phyloP scores from a whole-genome alignment of 2,329 filamentous ascomycete genomes.

The Fusarium redolens region DNA sequence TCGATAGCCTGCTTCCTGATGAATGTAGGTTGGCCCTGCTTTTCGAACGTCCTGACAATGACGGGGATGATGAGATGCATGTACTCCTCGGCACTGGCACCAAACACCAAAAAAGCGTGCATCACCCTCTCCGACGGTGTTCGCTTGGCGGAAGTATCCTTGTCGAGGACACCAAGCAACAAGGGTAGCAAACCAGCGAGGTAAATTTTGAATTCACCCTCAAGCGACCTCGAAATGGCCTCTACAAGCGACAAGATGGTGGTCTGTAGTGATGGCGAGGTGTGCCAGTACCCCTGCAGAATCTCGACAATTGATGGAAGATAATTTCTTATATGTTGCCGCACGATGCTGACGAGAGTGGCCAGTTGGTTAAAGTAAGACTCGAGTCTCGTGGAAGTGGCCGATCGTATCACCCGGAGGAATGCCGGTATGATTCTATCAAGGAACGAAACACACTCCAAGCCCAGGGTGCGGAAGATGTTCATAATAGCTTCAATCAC shows the following conservation, averaged over 20 bases:
- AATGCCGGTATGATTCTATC: constrained; percentile 96
- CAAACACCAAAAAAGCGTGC: constrained; percentile 95
- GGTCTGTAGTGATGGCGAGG: constrained; percentile 81
- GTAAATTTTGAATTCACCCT: constrained; percentile 98
- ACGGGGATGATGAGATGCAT: constrained; percentile 99
- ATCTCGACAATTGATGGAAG: constrained; percentile 87
- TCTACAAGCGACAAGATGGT: constrained; percentile 95
- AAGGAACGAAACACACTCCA: constrained; percentile 96
- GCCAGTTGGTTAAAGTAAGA: constrained; percentile 98
- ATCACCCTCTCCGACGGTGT: constrained; percentile 89
- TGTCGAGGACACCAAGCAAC: constrained; percentile 94
- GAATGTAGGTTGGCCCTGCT: constrained; percentile 80
- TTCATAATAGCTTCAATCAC: constrained; percentile 99
- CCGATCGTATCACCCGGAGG: constrained; percentile 85
- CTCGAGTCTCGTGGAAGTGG: constrained; percentile 81
- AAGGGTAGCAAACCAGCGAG: constrained; percentile 87
- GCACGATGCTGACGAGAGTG: constrained; percentile 91
- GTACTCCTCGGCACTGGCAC: constrained; percentile 95
- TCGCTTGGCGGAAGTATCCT: constrained; percentile 80
- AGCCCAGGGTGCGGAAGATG: constrained; percentile 94
- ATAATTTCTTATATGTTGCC: constrained; percentile 94
- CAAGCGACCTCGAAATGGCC: constrained; percentile 90
- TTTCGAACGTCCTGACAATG: constrained; percentile 94
- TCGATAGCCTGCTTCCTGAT: constrained; percentile 92
- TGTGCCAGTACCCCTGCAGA: constrained; percentile 90